These are phyloP conservation scores for Lentinus tigrinus DNA, from an alignment of 768 basidiomycete species.

Conservation along the genomic window DNA sequence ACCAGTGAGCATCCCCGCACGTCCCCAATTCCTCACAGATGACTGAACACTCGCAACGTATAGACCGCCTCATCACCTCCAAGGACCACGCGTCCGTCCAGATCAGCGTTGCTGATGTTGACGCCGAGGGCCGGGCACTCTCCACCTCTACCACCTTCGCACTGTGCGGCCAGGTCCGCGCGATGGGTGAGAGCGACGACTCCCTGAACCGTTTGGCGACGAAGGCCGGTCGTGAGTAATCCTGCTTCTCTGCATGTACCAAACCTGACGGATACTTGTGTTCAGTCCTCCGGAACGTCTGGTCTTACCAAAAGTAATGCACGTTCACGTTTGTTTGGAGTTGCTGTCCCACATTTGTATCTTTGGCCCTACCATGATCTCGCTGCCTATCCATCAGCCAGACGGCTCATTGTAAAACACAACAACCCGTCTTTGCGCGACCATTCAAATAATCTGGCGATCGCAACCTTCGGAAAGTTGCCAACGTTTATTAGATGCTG, in stretches of 20 bases:
- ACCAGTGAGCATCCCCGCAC: conserved; percentile 66
- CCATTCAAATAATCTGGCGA: no score
- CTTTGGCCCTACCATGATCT: conserved; percentile 15
- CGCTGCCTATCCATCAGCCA: conserved; percentile 1
- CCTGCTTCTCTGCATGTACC: not conserved
- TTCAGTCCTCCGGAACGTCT: conserved; percentile 92
- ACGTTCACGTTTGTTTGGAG: conserved; percentile 4
- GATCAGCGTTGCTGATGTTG: conserved; percentile 92
- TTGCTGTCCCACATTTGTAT: conserved; percentile 23
- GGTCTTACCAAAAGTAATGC: conserved; percentile 90
- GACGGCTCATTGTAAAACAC: not conserved
- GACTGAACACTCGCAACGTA: conserved; percentile 3
- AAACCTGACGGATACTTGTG: not conserved
- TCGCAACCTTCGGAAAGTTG: no score
- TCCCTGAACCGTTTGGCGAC: conserved; percentile 95
- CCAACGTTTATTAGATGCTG: no score
- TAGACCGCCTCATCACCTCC: conserved; percentile 96
- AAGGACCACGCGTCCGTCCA: conserved; percentile 99
- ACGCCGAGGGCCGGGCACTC: conserved; percentile 80
- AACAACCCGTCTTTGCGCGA: conserved; percentile 16
- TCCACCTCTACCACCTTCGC: conserved; percentile 87
- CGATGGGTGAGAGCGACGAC: conserved; percentile 95
- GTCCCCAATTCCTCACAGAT: not conserved
- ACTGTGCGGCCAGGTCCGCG: conserved; percentile 90
- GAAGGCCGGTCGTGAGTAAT: conserved; percentile 84